phyloP scores from a whole-genome alignment of 106 monocot species.

The Platanthera guangdongensis region DNA sequence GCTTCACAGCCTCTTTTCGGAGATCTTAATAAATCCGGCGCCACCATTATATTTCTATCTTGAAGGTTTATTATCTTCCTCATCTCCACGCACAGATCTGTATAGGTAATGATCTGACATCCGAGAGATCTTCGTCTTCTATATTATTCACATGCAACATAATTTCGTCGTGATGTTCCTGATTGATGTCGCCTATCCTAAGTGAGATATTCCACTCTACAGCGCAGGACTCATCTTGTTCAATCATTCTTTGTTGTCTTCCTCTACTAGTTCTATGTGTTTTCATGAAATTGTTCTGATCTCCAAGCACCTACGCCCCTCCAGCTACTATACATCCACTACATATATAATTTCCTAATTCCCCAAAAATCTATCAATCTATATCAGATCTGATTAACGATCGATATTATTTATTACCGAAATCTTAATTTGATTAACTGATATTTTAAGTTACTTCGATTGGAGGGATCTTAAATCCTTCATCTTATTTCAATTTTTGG shows the following conservation, averaged over 20 bases:
- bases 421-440: too few relatives aligned
- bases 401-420: too few relatives aligned
- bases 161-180: slow-evolving; percentile 21
- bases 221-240: slow-evolving; percentile 36
- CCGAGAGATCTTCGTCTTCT: background rate
- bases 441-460: too few relatives aligned
- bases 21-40: background rate
- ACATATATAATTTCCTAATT: background rate
- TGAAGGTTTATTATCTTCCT: background rate
- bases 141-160: slow-evolving; percentile 16
- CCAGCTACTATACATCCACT: slow-evolving; percentile 2
- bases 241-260: slow-evolving; percentile 65
- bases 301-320: background rate
- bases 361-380: background rate
- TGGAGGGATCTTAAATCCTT: too few relatives aligned
- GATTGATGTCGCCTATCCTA: slow-evolving; percentile 43
- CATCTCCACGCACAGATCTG: background rate
- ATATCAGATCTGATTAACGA: too few relatives aligned
- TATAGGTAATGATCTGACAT: too few relatives aligned
- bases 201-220: slow-evolving; percentile 41
- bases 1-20: background rate
- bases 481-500: too few relatives aligned
- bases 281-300: slow-evolving; percentile 24
- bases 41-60: background rate
- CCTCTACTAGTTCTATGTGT: slow-evolving; percentile 76